A percentile compares a stretch with the other conserved stretches of the same genome.
Conservation (phyloP, 805 yeast species). For the Cyberlindnera americana region DNA sequence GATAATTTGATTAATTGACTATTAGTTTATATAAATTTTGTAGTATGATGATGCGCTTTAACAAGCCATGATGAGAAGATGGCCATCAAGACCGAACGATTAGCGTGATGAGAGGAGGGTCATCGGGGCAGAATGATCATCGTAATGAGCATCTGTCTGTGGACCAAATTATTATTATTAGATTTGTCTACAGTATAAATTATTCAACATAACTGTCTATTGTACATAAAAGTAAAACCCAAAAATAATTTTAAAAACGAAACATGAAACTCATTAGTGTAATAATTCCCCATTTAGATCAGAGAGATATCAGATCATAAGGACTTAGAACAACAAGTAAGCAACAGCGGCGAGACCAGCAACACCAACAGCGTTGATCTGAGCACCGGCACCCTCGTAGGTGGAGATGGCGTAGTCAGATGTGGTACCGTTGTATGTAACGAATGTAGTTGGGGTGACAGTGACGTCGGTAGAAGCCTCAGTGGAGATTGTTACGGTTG, state of each 20-base stretch:
- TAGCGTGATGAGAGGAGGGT: too few relatives aligned
- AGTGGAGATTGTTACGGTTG: conserved; percentile 36
- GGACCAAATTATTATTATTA: background rate
- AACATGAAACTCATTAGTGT: conserved; percentile 6
- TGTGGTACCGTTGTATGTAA: conserved; percentile 27
- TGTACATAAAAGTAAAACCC: conserved; percentile 4
- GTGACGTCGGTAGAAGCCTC: conserved; percentile 41
- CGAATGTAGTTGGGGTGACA: conserved; percentile 36
- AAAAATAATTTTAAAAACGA: conserved; percentile 2
- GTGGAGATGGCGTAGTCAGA: conserved; percentile 16
- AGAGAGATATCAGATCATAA: background rate
- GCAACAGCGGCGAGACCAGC: conserved; percentile 30
- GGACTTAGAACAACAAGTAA: conserved; percentile 25
- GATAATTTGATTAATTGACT: too few relatives aligned
- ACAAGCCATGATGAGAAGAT: too few relatives aligned
- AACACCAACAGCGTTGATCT: conserved; percentile 22
- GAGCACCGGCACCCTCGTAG: conserved; percentile 24
- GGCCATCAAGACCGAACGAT: too few relatives aligned
- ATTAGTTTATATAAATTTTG: too few relatives aligned
- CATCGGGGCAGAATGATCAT: too few relatives aligned
- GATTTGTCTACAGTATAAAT: too few relatives aligned
- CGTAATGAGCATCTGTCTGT: too few relatives aligned
- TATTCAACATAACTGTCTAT: conserved; percentile 2
- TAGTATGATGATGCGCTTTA: too few relatives aligned
- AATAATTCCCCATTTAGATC: background rate